These are phyloP conservation scores for Pulveroboletus sp. DNA, from an alignment of 768 basidiomycete species.

Conservation along the genomic window DNA sequence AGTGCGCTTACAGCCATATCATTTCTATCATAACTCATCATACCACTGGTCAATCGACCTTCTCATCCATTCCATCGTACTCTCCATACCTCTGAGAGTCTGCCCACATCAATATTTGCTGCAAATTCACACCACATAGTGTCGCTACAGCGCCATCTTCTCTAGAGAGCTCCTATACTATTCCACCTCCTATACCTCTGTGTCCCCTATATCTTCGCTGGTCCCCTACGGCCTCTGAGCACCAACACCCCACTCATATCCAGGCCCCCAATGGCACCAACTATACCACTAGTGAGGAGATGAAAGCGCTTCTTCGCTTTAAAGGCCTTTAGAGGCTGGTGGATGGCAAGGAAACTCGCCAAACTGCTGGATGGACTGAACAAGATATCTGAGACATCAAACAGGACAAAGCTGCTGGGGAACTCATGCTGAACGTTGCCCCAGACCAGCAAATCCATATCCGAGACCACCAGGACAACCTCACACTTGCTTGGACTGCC, in stretches of 20 bases:
- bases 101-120: too few species aligned
- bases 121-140: too few species aligned
- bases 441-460: background rate
- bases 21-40: too few species aligned
- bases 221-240: background rate
- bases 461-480: background rate
- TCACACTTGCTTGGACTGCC: background rate
- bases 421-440: background rate
- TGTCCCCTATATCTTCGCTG: too few species aligned
- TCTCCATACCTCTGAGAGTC: too few species aligned
- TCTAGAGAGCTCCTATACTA: too few species aligned
- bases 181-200: too few species aligned
- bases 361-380: background rate
- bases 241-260: background rate
- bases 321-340: slow-evolving; percentile 1
- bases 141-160: too few species aligned
- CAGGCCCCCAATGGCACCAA: background rate
- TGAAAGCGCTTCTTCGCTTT: background rate
- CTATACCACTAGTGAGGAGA: slow-evolving; percentile 1
- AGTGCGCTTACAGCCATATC: too few species aligned
- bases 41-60: too few species aligned
- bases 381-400: background rate
- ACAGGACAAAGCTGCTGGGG: background rate
- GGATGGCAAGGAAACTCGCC: background rate
- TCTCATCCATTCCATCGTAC: too few species aligned